Evolutionary conservation across 2,329 filamentous ascomycete genomes (phyloP).

Genomic region (Aspergillus tanneri): DNA sequence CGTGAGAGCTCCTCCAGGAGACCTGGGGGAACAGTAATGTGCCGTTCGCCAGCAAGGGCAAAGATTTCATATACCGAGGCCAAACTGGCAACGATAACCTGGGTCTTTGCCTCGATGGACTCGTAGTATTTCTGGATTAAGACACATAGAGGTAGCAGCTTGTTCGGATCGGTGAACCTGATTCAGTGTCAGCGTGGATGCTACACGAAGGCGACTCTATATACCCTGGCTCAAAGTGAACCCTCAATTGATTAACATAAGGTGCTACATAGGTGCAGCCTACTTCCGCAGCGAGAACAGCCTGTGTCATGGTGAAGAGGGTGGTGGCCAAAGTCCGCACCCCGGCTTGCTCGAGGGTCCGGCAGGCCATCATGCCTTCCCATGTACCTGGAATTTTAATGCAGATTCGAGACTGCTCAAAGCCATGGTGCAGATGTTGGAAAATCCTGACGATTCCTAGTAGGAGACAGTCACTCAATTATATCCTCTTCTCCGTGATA

Average conservation of each 20-base stretch:
- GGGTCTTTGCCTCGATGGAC: constrained; percentile 43
- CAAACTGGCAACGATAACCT: constrained; percentile 58
- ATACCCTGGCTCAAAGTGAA: constrained; percentile 54
- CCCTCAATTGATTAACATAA: constrained; percentile 63
- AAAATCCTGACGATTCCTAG: constrained; percentile 55
- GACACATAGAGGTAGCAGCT: constrained; percentile 50
- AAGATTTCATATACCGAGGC: constrained; percentile 60
- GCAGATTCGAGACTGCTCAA: constrained; percentile 54
- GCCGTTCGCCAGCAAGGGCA: constrained; percentile 56
- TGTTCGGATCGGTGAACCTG: constrained; percentile 30
- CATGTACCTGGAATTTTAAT: constrained; percentile 65
- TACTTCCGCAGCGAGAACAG: constrained; percentile 56
- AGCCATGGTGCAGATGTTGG: constrained; percentile 43
- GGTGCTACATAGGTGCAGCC: constrained; percentile 64
- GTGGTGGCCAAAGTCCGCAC: constrained; percentile 63
- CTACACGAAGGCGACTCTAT: background rate
- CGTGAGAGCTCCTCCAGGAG: constrained; percentile 51
- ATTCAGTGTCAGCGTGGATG: background rate
- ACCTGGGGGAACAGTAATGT: constrained; percentile 59
- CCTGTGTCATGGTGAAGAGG: constrained; percentile 62
- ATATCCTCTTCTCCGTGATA: background rate
- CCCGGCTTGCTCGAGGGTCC: constrained; percentile 52
- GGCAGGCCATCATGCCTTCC: constrained; percentile 63
- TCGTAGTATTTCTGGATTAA: constrained; percentile 56
- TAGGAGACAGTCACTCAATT: background rate